A percentile compares a stretch with the other conserved stretches of the same genome.
These are phyloP conservation scores for Kalaharituber pfeilii DNA, from an alignment of 2,329 filamentous ascomycete genomes.

Conservation along the genomic window DNA sequence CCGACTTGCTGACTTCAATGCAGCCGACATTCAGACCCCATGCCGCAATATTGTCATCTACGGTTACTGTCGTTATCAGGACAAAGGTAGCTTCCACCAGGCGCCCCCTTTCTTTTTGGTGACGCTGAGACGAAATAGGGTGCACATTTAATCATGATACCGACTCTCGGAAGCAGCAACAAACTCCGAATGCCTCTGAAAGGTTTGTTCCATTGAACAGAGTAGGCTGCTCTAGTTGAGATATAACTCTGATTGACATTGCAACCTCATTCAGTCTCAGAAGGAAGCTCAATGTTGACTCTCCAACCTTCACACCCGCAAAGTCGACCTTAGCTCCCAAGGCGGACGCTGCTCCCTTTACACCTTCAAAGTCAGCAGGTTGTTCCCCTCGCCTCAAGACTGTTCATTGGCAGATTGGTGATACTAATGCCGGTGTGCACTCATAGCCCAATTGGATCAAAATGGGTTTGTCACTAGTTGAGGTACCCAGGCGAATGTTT, in stretches of 20 bases:
- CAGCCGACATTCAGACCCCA: conserved; percentile 41
- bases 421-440: conserved; percentile 22
- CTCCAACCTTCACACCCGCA: conserved; percentile 75
- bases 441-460: not conserved
- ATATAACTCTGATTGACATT: not conserved
- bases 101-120: not conserved
- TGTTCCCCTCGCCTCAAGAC: conserved; percentile 21
- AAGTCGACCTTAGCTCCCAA: conserved; percentile 72
- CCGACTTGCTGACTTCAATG: conserved; percentile 3
- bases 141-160: conserved; percentile 79
- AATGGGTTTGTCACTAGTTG: conserved; percentile 14
- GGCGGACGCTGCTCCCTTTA: conserved; percentile 76
- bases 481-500: conserved; percentile 6
- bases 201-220: conserved; percentile 3
- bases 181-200: conserved; percentile 14
- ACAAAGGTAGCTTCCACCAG: conserved; percentile 41
- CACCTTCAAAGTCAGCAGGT: conserved; percentile 42
- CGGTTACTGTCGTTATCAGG: conserved; percentile 80
- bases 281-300: conserved; percentile 84
- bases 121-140: conserved; percentile 27
- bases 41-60: conserved; percentile 90
- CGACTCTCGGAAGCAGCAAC: conserved; percentile 20
- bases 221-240: conserved; percentile 21
- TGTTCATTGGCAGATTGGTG: conserved; percentile 6
- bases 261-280: conserved; percentile 29